Base-by-base conservation (phyloP, 495 filamentous ascomycete species). In the Podospora sp. region DNA sequence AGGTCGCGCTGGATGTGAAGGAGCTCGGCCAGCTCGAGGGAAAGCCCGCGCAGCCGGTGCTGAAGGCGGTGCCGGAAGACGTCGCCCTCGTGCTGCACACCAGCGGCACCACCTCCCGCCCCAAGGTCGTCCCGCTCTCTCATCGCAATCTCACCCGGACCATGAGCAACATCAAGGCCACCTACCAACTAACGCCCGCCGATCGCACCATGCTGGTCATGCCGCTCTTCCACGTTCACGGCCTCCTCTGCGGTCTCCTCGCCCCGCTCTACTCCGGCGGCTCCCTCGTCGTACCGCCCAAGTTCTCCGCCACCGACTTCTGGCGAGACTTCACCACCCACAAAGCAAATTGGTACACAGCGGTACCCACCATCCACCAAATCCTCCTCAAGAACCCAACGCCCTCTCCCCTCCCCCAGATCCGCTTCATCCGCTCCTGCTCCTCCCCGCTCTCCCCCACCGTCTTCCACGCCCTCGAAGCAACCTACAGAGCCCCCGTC, bases 171-270 rank as follows among this genome's bases (percentile, higher is more conserved):
- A 92, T 94, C 71, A 82, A 88, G 69, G 76, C 81, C 16, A 95
- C 91, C 2, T 94, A 94, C 77, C 74, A 86, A 60, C 83, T 95
- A 61, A 86, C 86, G 2, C 75, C 85, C 25, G 61, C 79, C 29
- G 92, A 94, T 77, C 85, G 91, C 35, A 94, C 92, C 40, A 87
- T 91, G 78, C 84, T 96, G n/a, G 91, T 96, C 56, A 96, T 94
- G 92, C 92, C 92, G 9, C 83, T 96, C 3, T 94, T 94, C 83
- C 92, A 96, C 77, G 92, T 96, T 64, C 92, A 94, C 75, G 92
- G 92, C 25, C 84, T 96, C 2, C 83, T 94, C 5, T 92, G 91
- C 46, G 90, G 87, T 25, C 88, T 94, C 69, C 82, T 96, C 8
- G 90, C 91, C 7, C 90, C 92, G 5, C 84, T 96, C 0, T 80